Evolutionary conservation across 768 basidiomycete genomes (phyloP).

Genomic region (Lentinula detonsa): DNA sequence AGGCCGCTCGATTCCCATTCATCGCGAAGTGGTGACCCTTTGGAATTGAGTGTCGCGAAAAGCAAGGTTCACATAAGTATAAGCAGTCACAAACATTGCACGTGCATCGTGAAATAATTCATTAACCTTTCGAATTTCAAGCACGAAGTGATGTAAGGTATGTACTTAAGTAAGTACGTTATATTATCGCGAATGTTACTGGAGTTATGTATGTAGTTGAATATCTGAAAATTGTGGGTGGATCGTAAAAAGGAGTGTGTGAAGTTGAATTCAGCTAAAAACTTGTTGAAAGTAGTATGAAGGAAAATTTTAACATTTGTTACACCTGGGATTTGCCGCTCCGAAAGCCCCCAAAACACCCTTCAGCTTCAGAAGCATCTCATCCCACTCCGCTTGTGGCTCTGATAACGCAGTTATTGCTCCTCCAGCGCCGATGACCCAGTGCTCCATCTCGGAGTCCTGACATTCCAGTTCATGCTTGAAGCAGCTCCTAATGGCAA

Average conservation of each 20-base stretch:
- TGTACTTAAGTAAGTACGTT: too few species aligned
- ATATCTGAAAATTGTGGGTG: background rate
- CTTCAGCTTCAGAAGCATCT: slow-evolving; percentile 83
- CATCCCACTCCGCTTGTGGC: slow-evolving; percentile 86
- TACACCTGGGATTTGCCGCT: slow-evolving; percentile 15
- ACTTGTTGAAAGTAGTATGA: background rate
- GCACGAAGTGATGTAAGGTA: too few species aligned
- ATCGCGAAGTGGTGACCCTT: background rate
- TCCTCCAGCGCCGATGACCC: slow-evolving; percentile 89
- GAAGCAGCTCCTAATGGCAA: slow-evolving; percentile 91
- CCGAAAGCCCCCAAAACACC: slow-evolving; percentile 69
- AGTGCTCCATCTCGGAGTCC: slow-evolving; percentile 40
- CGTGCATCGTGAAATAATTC: background rate
- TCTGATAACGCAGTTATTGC: slow-evolving; percentile 93
- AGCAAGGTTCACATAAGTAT: background rate
- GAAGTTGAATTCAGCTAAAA: slow-evolving; percentile 4
- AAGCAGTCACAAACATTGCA: background rate
- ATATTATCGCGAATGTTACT: background rate
- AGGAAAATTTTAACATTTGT: background rate
- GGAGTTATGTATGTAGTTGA: background rate
- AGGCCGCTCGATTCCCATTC: background rate
- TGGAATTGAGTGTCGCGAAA: background rate
- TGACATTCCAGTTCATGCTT: slow-evolving; percentile 39
- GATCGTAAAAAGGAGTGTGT: background rate
- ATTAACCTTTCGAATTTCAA: too few species aligned